These are phyloP conservation scores for Aspergillus taichungensis DNA, from an alignment of 495 filamentous ascomycete species.

Conservation along the genomic window DNA sequence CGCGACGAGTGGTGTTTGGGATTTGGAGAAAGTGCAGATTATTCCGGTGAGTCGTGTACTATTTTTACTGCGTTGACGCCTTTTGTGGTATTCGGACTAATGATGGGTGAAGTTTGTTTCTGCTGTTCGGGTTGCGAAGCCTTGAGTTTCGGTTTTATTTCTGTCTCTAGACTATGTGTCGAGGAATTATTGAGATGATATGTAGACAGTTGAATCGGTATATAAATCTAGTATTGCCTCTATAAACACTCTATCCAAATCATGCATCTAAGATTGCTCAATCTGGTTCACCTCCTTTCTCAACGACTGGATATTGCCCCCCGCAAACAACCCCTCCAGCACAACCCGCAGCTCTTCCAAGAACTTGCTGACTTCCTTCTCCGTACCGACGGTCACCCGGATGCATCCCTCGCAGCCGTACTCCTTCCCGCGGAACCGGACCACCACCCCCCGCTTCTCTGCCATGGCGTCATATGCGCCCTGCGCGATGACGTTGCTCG, in stretches of 20 bases:
- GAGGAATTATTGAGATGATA: too few relatives aligned
- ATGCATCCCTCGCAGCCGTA: constrained; percentile 80
- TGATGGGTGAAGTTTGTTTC: too few relatives aligned
- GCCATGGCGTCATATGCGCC: constrained; percentile 76
- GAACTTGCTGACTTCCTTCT: constrained; percentile 71
- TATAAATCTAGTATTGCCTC: too few relatives aligned
- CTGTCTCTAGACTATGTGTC: too few relatives aligned
- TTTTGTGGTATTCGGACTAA: too few relatives aligned
- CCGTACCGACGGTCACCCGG: constrained; percentile 87
- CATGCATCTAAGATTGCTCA: background rate
- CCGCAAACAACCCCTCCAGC: constrained; percentile 39
- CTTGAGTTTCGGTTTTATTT: too few relatives aligned
- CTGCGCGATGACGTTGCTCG: constrained; percentile 69
- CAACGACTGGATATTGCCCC: constrained; percentile 17
- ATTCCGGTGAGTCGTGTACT: constrained; percentile 22
- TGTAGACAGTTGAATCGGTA: too few relatives aligned
- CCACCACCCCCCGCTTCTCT: constrained; percentile 82
- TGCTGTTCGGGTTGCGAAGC: too few relatives aligned
- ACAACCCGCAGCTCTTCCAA: constrained; percentile 57
- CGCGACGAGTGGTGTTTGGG: constrained; percentile 61
- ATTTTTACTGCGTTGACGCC: background rate
- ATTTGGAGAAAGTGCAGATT: constrained; percentile 57
- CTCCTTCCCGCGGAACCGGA: constrained; percentile 89
- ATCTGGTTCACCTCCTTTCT: constrained; percentile 19
- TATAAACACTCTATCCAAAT: too few relatives aligned